Conservation (phyloP, 1,284 basidiomycete genomes). For the Chalciporus piperatoides region DNA sequence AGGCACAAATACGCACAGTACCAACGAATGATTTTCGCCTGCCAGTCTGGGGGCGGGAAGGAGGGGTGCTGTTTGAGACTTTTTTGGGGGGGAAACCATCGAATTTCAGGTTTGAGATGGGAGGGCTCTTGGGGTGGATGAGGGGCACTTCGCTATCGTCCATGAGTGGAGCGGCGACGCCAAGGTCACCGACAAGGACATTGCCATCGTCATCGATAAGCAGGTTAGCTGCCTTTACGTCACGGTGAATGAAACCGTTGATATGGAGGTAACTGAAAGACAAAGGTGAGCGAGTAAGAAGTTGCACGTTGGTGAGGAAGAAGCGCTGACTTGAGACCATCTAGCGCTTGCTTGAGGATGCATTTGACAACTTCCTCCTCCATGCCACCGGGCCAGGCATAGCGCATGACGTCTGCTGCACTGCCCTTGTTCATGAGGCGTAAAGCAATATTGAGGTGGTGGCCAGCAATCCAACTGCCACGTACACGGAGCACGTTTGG, state of each 20-base stretch:
- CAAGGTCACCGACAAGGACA: slow-evolving; percentile 84
- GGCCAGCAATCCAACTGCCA: slow-evolving; percentile 82
- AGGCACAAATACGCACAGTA: slow-evolving; percentile 50
- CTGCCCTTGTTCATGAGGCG: slow-evolving; percentile 88
- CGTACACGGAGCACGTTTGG: slow-evolving; percentile 88
- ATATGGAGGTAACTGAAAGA: slow-evolving; percentile 70
- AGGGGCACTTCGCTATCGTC: slow-evolving; percentile 50
- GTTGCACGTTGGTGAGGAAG: background rate
- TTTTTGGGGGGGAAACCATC: slow-evolving; percentile 27
- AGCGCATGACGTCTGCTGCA: slow-evolving; percentile 82
- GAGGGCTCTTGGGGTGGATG: slow-evolving; percentile 11
- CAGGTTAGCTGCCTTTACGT: slow-evolving; percentile 87
- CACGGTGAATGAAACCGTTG: slow-evolving; percentile 88
- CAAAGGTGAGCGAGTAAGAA: slow-evolving; percentile 1
- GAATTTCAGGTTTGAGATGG: slow-evolving; percentile 35
- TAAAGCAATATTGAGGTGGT: slow-evolving; percentile 82
- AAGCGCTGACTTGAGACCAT: slow-evolving; percentile 71
- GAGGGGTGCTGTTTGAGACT: slow-evolving; percentile 4
- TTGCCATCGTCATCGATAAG: slow-evolving; percentile 87
- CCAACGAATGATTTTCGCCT: slow-evolving; percentile 88
- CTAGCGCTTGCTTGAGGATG: slow-evolving; percentile 77
- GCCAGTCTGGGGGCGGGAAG: slow-evolving; percentile 44
- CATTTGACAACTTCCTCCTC: slow-evolving; percentile 83
- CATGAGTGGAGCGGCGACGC: slow-evolving; percentile 77
- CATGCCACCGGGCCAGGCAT: slow-evolving; percentile 81